Base-by-base conservation (phyloP, 2,329 filamentous ascomycete genomes). In the Colletotrichum sp. region DNA sequence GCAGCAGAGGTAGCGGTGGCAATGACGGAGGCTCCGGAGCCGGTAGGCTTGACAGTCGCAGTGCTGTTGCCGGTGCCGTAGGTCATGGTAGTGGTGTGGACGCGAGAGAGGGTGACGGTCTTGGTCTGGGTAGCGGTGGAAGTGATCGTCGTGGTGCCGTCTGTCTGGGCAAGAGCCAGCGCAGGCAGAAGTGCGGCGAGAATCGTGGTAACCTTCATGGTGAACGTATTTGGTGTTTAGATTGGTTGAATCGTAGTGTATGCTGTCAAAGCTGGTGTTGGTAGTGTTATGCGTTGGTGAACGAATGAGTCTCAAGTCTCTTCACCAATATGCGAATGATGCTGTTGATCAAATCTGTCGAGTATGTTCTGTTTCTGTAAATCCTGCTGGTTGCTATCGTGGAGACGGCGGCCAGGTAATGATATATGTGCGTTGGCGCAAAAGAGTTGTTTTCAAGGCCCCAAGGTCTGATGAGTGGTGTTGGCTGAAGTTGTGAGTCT, bases 111-210 rank as follows among this genome's bases (percentile, higher is more conserved):
- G 15, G 74, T 76, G 66, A 76, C 34, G 65, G 88, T 90, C 81
- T 87, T 88, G 80, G 88, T 90, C 79, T 88, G 80, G 61, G 87
- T 88, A 71, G 85, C 85, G 55, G 90, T 92, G 30, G 85, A 85
- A 22, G 90, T 91, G 64, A 84, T 85, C 22, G 87, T 86, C 59
- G 87, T 86, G 28, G 80, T 80, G 71, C 81, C 80, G 39, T 64
- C 64, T 28, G 86, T 86, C 68, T 86, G 81, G 48, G 90, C 90
- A 68, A 90, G 79, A 75, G 89, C 90, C 80, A 91, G 82, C 69
- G 90, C 85, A 79, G 91, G 90, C 81, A 92, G 86, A 77, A 89
- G 81, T 76, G 87, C 87, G 76, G 89, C 82, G 80, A 88, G 74
- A 76, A 91, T 79, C 34, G 87, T 83, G 61, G 82, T 81, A 79